Conservation (phyloP, 257 asterid genomes). For the Linaria vulgaris region DNA sequence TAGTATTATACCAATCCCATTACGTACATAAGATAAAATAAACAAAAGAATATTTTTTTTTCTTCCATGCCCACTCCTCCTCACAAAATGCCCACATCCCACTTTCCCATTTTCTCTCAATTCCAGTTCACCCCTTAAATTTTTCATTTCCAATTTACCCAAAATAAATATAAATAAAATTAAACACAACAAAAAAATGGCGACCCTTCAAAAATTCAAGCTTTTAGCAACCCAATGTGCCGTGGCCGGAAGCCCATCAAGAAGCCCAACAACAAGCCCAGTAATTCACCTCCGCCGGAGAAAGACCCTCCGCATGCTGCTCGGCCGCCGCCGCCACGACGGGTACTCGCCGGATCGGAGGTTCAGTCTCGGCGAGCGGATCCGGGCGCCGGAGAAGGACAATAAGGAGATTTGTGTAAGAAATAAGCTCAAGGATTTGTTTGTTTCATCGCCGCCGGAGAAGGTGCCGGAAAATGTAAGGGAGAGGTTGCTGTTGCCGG, state of each 20-base stretch:
- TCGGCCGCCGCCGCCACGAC: slow-evolving; percentile 39
- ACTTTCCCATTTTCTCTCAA: slow-evolving; percentile 23
- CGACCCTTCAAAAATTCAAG: slow-evolving; percentile 79
- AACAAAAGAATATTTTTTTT: slow-evolving; percentile 12
- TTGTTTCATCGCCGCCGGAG: slow-evolving; percentile 68
- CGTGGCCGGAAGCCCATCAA: slow-evolving; percentile 75
- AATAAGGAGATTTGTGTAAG: slow-evolving; percentile 26
- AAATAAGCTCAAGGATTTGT: slow-evolving; percentile 57
- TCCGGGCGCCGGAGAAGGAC: slow-evolving; percentile 24
- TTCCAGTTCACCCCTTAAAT: background rate
- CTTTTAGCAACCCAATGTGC: slow-evolving; percentile 80
- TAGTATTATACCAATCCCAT: background rate
- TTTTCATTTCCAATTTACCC: background rate
- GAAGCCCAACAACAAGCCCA: slow-evolving; percentile 79
- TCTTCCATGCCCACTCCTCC: slow-evolving; percentile 31
- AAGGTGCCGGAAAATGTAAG: slow-evolving; percentile 34
- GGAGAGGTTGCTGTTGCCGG: slow-evolving; percentile 3
- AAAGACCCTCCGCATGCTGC: slow-evolving; percentile 82
- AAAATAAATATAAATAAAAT: background rate
- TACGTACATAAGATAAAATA: background rate
- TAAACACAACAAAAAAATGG: slow-evolving; percentile 50
- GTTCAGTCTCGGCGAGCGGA: slow-evolving; percentile 11
- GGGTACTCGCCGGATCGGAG: slow-evolving; percentile 33
- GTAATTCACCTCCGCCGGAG: slow-evolving; percentile 85
- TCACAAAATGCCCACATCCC: slow-evolving; percentile 43